phyloP scores from a whole-genome alignment of 345 rosid genomes.

The Eucalyptus rudis region DNA sequence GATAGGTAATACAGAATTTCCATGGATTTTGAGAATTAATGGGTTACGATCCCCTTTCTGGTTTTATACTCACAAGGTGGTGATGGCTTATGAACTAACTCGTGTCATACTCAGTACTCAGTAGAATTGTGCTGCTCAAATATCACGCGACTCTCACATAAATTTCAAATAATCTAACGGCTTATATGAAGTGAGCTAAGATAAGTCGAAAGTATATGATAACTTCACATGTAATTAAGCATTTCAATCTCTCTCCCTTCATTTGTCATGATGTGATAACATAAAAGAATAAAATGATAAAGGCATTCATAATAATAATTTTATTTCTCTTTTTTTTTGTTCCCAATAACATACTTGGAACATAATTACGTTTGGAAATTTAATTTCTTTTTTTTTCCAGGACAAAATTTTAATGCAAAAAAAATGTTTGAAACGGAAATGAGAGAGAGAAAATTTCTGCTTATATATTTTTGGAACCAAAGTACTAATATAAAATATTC shows the following conservation, averaged over 20 bases:
- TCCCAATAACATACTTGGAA: too few species aligned
- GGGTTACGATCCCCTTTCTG: not conserved
- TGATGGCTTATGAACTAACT: not conserved
- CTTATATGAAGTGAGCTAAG: fast-evolving
- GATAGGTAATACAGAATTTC: not conserved
- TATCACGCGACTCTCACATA: fast-evolving
- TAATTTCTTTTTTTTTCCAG: fast-evolving
- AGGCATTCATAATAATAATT: too few species aligned
- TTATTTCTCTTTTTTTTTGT: too few species aligned
- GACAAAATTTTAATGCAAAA: too few species aligned
- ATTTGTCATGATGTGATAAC: too few species aligned
- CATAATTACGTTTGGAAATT: too few species aligned
- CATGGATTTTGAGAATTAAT: not conserved
- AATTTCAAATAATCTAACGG: fast-evolving
- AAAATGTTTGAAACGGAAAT: too few species aligned
- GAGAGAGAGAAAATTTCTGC: fast-evolving
- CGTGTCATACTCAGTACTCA: fast-evolving
- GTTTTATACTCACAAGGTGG: too few species aligned
- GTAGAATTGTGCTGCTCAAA: fast-evolving
- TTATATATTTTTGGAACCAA: too few species aligned
- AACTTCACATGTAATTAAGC: not conserved
- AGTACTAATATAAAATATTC: too few species aligned
- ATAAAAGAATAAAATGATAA: too few species aligned
- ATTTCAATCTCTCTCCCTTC: too few species aligned
- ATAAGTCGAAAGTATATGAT: fast-evolving